These are phyloP conservation scores for Fusarium citri DNA, from an alignment of 2,329 filamentous ascomycete genomes.

Conservation along the genomic window DNA sequence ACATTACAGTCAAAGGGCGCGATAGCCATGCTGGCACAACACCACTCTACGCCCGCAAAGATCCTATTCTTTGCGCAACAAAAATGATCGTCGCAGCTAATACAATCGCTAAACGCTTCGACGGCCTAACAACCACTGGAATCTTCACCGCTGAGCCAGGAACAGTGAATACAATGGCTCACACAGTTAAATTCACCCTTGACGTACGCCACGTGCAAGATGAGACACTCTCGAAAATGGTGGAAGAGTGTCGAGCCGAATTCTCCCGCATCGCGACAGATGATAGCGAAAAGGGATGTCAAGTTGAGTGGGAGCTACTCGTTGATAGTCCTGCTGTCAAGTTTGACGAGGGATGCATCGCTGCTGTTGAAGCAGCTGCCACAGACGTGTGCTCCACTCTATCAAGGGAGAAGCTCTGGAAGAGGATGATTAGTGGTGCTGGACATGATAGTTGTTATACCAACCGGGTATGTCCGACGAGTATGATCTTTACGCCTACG, in stretches of 20 bases:
- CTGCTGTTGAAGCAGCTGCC: constrained; percentile 6
- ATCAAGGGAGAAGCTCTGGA: background rate
- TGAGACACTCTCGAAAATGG: background rate
- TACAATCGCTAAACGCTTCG: background rate
- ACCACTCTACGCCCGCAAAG: constrained; percentile 14
- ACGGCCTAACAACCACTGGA: background rate
- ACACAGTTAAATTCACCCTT: background rate
- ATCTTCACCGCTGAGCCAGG: constrained; percentile 7
- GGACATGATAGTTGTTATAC: constrained; percentile 20
- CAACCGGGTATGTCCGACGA: constrained; percentile 8
- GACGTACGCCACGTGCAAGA: constrained; percentile 8
- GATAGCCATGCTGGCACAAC: constrained; percentile 18
- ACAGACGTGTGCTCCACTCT: constrained; percentile 1
- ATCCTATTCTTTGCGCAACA: background rate
- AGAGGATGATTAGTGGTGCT: constrained; percentile 12
- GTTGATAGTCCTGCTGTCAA: constrained; percentile 2
- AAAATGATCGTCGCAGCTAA: constrained; percentile 18
- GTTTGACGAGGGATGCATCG: constrained; percentile 6
- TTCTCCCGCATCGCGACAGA: background rate
- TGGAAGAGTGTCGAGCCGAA: background rate
- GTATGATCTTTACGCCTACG: constrained; percentile 23
- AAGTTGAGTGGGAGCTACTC: background rate
- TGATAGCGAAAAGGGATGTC: constrained; percentile 9
- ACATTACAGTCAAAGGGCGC: constrained; percentile 1
- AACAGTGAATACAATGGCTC: constrained; percentile 6